Base-by-base conservation (phyloP, 768 basidiomycete genomes). In the Termitomyces sp. region DNA sequence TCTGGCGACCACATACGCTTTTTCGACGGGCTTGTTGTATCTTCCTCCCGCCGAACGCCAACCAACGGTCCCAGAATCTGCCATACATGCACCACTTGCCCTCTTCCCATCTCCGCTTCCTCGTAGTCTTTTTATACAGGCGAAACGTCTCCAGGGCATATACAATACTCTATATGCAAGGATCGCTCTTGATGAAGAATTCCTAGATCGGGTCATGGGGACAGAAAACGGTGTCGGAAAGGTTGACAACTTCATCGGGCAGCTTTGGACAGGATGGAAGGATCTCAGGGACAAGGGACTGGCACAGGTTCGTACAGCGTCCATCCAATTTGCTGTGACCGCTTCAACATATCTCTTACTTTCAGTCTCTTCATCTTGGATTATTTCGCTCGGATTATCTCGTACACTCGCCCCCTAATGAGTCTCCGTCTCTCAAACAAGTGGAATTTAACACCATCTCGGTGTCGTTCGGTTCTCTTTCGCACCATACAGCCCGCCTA, bases 381-480 rank as follows among this genome's bases (percentile, higher is more conserved):
- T 74, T 99, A 20, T 97, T 96, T 74, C 82, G 96, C 56, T 97
- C 95, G 10, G 96, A 99, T 75, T 99, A 98, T 73, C 77, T 98
- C 33, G 74, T 98, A 23, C 93, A 99, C 64, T 71, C 78, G 8
- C 77, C 78, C 0, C 60, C 64, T 4, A 68, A 74, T 32, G 68
- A 76, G 38, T 55, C 68, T 3, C 66, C 77, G 14, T 72, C 75
- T 6, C 72, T 99, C 62, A 96, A 95, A 70, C 96, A 99, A 73
- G 96, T 98, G 44, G 96, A 99, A 71, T 97, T 98, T 75, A 99
- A 99, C 69, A 97, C 96, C 9, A 95, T 98, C 62, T 93, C 95
- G 2, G 84, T 88, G 0, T 95, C 94, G 0, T 96, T 98, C 70
- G 96, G 94, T 0, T 68, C 86, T 1, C 77, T 98, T 14, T 91